A percentile compares a stretch with the other conserved stretches of the same genome.
phyloP scores from a whole-genome alignment of 1,284 basidiomycete species.

The Ceratobasidium sp. region DNA sequence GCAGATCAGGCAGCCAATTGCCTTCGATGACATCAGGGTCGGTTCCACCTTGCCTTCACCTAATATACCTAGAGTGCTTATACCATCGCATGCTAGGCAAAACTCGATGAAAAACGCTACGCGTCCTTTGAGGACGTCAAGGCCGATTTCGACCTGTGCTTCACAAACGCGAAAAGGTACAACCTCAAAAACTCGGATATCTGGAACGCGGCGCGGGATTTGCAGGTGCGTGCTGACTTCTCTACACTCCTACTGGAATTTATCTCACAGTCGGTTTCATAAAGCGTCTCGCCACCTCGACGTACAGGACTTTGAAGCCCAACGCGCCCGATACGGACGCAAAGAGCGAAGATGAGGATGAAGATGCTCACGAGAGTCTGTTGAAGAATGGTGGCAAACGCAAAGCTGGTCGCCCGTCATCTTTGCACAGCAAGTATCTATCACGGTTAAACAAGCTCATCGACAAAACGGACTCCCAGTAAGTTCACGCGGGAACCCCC shows the following conservation, averaged over 20 bases:
- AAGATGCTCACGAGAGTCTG: slow-evolving; percentile 58
- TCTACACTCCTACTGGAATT: background rate
- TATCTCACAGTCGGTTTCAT: background rate
- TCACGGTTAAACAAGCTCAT: slow-evolving; percentile 73
- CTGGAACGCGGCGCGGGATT: slow-evolving; percentile 82
- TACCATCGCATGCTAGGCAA: slow-evolving; percentile 56
- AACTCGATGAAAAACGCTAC: slow-evolving; percentile 77
- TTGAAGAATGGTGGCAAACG: slow-evolving; percentile 60
- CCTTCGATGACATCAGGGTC: slow-evolving; percentile 87
- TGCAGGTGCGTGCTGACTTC: slow-evolving; percentile 63
- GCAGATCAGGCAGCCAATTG: slow-evolving; percentile 80
- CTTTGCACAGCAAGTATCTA: slow-evolving; percentile 68
- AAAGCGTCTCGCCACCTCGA: slow-evolving; percentile 17
- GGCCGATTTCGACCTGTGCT: slow-evolving; percentile 87
- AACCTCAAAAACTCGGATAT: slow-evolving; percentile 90
- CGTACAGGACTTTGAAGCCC: slow-evolving; percentile 14
- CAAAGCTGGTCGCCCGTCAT: slow-evolving; percentile 68
- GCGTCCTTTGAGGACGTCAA: slow-evolving; percentile 77
- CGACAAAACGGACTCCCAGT: slow-evolving; percentile 76
- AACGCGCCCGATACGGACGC: slow-evolving; percentile 44
- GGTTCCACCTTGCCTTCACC: slow-evolving; percentile 44
- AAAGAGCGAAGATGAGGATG: slow-evolving; percentile 59
- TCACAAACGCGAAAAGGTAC: slow-evolving; percentile 90
- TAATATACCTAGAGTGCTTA: slow-evolving; percentile 1
- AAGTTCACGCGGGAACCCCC: slow-evolving; percentile 53